Conservation (phyloP, 139 green algal species). For the Desmodesmus armatus region DNA sequence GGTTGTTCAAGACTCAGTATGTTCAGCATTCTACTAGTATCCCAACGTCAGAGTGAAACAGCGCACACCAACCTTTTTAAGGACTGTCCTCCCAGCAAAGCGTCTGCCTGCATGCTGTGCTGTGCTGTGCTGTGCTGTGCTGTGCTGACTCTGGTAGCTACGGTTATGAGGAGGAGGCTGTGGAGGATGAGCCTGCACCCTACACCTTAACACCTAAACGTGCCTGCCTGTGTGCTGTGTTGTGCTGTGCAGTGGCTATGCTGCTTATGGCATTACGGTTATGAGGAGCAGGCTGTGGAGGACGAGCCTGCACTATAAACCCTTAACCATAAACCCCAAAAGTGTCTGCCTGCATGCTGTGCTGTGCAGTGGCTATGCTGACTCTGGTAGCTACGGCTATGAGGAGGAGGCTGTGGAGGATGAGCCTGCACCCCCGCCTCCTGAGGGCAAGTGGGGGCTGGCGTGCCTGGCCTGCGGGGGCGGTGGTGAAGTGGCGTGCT, state of each 20-base stretch:
- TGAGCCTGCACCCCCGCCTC: background rate
- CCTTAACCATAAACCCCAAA: background rate
- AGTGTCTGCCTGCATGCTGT: too few species aligned
- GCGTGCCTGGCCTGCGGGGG: conserved; percentile 33
- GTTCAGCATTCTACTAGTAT: too few species aligned
- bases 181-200: background rate
- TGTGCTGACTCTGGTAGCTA: too few species aligned
- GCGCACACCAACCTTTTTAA: too few species aligned
- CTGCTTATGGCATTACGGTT: background rate
- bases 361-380: too few species aligned
- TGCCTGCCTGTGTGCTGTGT: conserved; percentile 7
- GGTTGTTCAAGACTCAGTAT: too few species aligned
- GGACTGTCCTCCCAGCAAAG: too few species aligned
- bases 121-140: too few species aligned
- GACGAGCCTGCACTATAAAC: background rate
- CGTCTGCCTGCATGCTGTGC: too few species aligned
- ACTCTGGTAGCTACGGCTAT: background rate
- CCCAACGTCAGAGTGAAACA: too few species aligned
- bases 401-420: background rate
- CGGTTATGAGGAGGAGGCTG: background rate
- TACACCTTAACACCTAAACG: background rate
- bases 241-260: conserved; percentile 17
- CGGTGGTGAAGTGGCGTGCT: conserved; percentile 21
- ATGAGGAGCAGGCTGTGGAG: background rate
- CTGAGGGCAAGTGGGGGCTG: conserved; percentile 24